phyloP scores from a whole-genome alignment of 495 filamentous ascomycete genomes.

The Daldinia loculata region DNA sequence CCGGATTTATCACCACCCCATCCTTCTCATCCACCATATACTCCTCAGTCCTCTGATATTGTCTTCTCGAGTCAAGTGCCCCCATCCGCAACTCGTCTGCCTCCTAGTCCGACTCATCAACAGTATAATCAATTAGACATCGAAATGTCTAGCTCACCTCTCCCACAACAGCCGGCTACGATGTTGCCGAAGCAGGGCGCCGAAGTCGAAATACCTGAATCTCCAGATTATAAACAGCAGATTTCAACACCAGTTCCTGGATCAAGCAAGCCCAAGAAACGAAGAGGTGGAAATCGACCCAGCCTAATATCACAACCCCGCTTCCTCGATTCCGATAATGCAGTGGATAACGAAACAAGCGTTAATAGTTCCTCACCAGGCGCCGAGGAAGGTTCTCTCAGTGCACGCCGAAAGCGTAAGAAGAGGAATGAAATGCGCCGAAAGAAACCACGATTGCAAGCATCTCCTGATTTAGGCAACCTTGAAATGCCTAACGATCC shows the following conservation, averaged over 20 bases:
- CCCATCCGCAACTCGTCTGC: not conserved
- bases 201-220: slow-evolving; percentile 29
- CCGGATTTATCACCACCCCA: not conserved
- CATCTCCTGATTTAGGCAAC: slow-evolving; percentile 24
- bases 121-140: not conserved
- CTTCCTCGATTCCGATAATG: not conserved
- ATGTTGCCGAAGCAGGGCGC: not conserved
- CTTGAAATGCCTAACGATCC: not conserved
- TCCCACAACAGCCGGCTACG: not conserved
- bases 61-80: slow-evolving; percentile 35
- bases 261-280: slow-evolving; percentile 41
- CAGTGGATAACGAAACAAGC: not conserved
- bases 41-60: slow-evolving; percentile 9
- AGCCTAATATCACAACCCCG: slow-evolving; percentile 28
- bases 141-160: slow-evolving; percentile 6
- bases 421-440: not conserved
- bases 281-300: slow-evolving; percentile 36
- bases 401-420: slow-evolving; percentile 1
- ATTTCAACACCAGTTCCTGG: slow-evolving; percentile 17
- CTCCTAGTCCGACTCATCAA: not conserved
- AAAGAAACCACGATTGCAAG: slow-evolving; percentile 3
- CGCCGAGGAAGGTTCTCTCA: not conserved
- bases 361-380: not conserved
- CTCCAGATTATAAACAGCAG: slow-evolving; percentile 29
- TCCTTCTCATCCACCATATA: slow-evolving; percentile 9